A percentile compares a stretch with the other conserved stretches of the same genome.
Conservation (phyloP, 164 flowering plant species). For the Kingdonia uniflora region DNA sequence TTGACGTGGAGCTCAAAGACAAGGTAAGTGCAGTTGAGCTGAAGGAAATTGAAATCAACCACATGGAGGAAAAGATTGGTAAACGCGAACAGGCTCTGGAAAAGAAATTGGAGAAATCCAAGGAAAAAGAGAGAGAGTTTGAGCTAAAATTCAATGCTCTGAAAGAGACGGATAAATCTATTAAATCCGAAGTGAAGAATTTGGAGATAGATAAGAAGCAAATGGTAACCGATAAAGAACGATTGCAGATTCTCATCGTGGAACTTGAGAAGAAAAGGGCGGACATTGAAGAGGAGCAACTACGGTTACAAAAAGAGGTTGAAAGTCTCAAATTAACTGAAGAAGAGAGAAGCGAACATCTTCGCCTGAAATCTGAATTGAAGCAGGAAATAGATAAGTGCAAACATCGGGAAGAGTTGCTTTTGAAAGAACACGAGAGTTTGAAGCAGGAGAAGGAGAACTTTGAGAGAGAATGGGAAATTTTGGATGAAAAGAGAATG, state of each 20-base stretch:
- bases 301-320: constrained; percentile 36
- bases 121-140: constrained; percentile 68
- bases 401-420: constrained; percentile 36
- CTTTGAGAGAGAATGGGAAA: constrained; percentile 90
- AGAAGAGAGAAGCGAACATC: constrained; percentile 48
- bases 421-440: constrained; percentile 57
- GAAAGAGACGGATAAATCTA: constrained; percentile 56
- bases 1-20: constrained; percentile 46
- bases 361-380: constrained; percentile 42
- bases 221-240: constrained; percentile 35
- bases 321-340: constrained; percentile 39
- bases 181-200: constrained; percentile 47
- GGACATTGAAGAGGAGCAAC: constrained; percentile 34
- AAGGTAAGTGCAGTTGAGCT: constrained; percentile 31
- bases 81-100: constrained; percentile 58
- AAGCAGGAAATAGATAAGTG: constrained; percentile 53
- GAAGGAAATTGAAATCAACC: constrained; percentile 45
- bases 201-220: constrained; percentile 40
- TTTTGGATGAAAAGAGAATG: constrained; percentile 63
- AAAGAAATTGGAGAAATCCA: constrained; percentile 50
- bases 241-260: constrained; percentile 27
- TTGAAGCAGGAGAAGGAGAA: constrained; percentile 54
- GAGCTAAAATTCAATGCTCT: constrained; percentile 41
- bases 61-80: constrained; percentile 49
- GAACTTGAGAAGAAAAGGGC: constrained; percentile 43